phyloP scores from a whole-genome alignment of 805 yeast species.

The Lachancea thermotolerans region DNA sequence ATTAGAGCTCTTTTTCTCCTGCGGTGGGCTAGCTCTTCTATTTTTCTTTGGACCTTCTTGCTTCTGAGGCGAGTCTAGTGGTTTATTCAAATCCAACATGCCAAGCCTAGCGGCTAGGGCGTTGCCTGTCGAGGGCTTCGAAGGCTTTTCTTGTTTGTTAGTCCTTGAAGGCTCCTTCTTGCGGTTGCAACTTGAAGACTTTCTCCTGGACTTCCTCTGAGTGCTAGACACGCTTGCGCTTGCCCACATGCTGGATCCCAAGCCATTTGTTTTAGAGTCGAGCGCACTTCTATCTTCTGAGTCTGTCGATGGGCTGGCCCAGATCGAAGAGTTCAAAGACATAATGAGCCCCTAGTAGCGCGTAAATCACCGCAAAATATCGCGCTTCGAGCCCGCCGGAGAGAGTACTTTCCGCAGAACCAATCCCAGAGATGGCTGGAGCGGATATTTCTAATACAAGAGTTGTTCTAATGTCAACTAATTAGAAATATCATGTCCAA shows the following conservation, averaged over 20 bases:
- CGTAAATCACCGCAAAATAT: not conserved
- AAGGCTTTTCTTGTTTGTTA: not conserved
- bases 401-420: too few species aligned
- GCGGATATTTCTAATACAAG: too few species aligned
- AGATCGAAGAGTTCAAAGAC: conserved; percentile 1
- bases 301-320: not conserved
- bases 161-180: not conserved
- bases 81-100: not conserved
- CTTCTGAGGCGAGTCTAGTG: not conserved
- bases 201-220: not conserved
- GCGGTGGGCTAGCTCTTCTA: not conserved
- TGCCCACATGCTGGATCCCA: conserved; percentile 3
- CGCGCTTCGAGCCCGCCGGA: too few species aligned
- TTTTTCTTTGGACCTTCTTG: not conserved
- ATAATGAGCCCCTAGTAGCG: not conserved
- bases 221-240: not conserved
- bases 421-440: too few species aligned
- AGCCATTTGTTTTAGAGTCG: not conserved
- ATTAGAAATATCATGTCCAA: too few species aligned
- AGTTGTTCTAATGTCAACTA: too few species aligned
- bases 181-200: not conserved
- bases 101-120: conserved; percentile 6
- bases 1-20: not conserved
- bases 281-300: too few species aligned
- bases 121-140: not conserved